These are phyloP conservation scores for Aspergillus mulundensis DNA, from an alignment of 495 filamentous ascomycete genomes.

Conservation along the genomic window DNA sequence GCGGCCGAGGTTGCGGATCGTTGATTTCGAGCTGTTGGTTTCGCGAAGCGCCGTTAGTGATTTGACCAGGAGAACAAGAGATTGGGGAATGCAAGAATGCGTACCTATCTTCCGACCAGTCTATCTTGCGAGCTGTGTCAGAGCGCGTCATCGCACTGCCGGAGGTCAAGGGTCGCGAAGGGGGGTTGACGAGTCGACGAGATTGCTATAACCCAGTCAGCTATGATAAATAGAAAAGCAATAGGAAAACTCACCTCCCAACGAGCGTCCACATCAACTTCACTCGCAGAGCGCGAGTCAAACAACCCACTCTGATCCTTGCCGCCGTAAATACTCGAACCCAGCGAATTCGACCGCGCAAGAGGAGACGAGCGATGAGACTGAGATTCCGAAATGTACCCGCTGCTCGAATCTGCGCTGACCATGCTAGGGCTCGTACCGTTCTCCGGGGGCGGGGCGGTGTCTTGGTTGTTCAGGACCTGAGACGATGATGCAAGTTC, in stretches of 20 bases:
- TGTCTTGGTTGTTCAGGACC: slow-evolving; percentile 47
- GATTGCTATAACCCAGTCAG: slow-evolving; percentile 33
- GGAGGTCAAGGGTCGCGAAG: slow-evolving; percentile 36
- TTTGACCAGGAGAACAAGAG: background rate
- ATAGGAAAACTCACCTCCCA: slow-evolving; percentile 23
- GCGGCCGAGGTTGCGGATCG: slow-evolving; percentile 41
- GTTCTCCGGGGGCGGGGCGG: slow-evolving; percentile 28
- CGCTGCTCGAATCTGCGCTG: slow-evolving; percentile 40
- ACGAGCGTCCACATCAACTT: slow-evolving; percentile 42
- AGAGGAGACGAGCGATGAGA: slow-evolving; percentile 41
- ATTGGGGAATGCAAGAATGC: background rate
- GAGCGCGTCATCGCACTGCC: slow-evolving; percentile 26
- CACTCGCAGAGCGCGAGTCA: slow-evolving; percentile 36
- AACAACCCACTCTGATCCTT: slow-evolving; percentile 22
- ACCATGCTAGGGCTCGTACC: slow-evolving; percentile 20
- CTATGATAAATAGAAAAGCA: background rate
- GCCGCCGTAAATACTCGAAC: slow-evolving; percentile 29
- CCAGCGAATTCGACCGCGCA: slow-evolving; percentile 35
- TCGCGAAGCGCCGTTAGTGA: background rate
- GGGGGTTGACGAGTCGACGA: slow-evolving; percentile 35
- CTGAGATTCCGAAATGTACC: slow-evolving; percentile 32
- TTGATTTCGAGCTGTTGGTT: slow-evolving; percentile 29
- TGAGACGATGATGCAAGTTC: slow-evolving; percentile 63
- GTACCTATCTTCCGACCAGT: slow-evolving; percentile 40
- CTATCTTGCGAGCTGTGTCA: slow-evolving; percentile 22